These are phyloP conservation scores for Cordyceps farinosa DNA, from an alignment of 2,329 filamentous ascomycete genomes.

Conservation along the genomic window DNA sequence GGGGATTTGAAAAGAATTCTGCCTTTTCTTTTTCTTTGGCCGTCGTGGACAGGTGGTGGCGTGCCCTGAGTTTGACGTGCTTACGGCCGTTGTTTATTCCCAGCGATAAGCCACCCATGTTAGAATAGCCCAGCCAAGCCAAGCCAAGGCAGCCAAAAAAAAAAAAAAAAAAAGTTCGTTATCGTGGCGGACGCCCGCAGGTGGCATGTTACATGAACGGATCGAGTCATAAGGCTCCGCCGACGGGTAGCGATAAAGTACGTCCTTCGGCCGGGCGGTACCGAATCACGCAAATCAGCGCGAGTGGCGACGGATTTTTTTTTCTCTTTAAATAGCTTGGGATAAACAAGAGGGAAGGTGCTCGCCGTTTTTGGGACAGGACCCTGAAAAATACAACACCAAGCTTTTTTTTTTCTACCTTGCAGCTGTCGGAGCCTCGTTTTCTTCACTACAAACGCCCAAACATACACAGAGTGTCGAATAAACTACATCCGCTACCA, in stretches of 20 bases:
- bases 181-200: background rate
- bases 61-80: background rate
- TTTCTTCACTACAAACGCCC: background rate
- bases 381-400: background rate
- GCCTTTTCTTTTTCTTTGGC: background rate
- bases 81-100: background rate
- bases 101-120: background rate
- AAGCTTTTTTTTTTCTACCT: background rate
- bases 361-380: background rate
- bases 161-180: background rate
- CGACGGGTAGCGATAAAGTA: background rate
- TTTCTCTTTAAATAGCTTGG: background rate
- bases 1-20: too few species aligned
- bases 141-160: background rate
- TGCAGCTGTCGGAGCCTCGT: background rate
- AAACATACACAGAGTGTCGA: too few species aligned
- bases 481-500: too few species aligned
- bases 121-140: background rate
- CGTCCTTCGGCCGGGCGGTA: background rate
- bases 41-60: background rate
- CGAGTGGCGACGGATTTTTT: background rate
- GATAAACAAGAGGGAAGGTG: background rate
- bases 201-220: slow-evolving; percentile 3
- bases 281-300: background rate
- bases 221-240: slow-evolving; percentile 8